Conservation (phyloP, 441 rosid species). For the Gossypium gossypioides region DNA sequence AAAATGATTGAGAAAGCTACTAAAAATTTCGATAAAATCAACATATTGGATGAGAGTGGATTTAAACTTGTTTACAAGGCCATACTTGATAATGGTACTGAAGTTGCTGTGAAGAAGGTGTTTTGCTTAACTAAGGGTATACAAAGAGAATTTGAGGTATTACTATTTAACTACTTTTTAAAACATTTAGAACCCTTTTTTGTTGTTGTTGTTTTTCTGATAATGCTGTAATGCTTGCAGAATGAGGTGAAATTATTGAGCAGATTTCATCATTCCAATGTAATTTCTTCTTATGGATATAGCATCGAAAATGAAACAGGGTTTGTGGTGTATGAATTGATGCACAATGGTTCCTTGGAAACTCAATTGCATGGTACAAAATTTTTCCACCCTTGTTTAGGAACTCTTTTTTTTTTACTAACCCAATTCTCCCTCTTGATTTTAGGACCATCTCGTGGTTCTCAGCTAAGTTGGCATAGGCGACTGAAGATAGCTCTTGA, state of each 20-base stretch:
- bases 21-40: conserved; percentile 46
- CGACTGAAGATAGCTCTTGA: conserved; percentile 84
- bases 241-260: conserved; percentile 69
- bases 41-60: conserved; percentile 66
- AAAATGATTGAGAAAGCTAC: conserved; percentile 53
- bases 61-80: conserved; percentile 70
- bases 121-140: conserved; percentile 55
- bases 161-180: not conserved
- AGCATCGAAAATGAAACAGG: conserved; percentile 42
- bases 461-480: conserved; percentile 63
- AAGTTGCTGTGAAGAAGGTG: conserved; percentile 69
- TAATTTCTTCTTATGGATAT: conserved; percentile 56
- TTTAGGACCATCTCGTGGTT: conserved; percentile 64
- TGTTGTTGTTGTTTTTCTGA: not conserved
- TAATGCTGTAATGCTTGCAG: conserved; percentile 29
- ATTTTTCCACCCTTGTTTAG: not conserved
- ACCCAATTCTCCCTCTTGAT: too few relatives aligned
- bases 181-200: not conserved
- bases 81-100: conserved; percentile 39
- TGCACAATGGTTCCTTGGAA: conserved; percentile 79
- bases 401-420: too few relatives aligned
- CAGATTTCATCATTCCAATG: conserved; percentile 61
- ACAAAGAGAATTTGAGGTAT: conserved; percentile 58
- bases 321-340: conserved; percentile 69
- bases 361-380: conserved; percentile 67